These are phyloP conservation scores for Cnidoscolus chayamansa DNA, from an alignment of 441 rosid genomes.

Conservation along the genomic window DNA sequence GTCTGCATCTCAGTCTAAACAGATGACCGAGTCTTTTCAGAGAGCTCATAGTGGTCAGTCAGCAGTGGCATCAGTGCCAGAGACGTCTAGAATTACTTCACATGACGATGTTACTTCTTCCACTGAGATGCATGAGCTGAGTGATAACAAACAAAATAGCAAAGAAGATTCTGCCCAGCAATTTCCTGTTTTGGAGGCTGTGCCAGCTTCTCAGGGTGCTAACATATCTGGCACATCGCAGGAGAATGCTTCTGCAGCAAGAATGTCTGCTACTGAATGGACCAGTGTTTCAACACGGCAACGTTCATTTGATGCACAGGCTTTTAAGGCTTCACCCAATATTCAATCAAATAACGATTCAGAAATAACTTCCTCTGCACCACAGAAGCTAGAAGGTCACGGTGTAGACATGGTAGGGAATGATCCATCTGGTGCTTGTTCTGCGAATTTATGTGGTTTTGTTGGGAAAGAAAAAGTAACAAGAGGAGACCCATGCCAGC, in stretches of 20 bases:
- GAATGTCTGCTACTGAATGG: conserved; percentile 38
- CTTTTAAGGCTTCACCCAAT: conserved; percentile 33
- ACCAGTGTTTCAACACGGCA: conserved; percentile 39
- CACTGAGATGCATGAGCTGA: conserved; percentile 31
- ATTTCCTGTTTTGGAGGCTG: conserved; percentile 48
- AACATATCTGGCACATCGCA: conserved; percentile 37
- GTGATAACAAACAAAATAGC: conserved; percentile 28
- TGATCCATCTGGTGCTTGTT: conserved; percentile 33
- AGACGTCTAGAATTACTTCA: conserved; percentile 19
- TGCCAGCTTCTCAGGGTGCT: conserved; percentile 38
- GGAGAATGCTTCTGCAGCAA: conserved; percentile 36
- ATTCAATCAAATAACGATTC: conserved; percentile 35
- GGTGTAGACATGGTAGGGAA: conserved; percentile 33
- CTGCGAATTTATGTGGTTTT: conserved; percentile 27
- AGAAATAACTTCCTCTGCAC: conserved; percentile 36
- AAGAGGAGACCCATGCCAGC: conserved; percentile 28
- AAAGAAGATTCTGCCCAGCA: conserved; percentile 38
- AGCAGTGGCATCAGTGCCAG: conserved; percentile 25
- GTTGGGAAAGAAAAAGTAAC: conserved; percentile 30
- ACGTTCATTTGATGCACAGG: conserved; percentile 39
- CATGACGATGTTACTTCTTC: conserved; percentile 32
- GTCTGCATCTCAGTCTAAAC: conserved; percentile 39
- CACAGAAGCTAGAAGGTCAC: conserved; percentile 40
- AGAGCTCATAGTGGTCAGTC: conserved; percentile 40
- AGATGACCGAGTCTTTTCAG: conserved; percentile 38